Percentiles rank a stretch among this genome's conserved stretches.
These are phyloP conservation scores for Holtermanniella nyarrowii DNA, from an alignment of 768 basidiomycete species.

Conservation along the genomic window DNA sequence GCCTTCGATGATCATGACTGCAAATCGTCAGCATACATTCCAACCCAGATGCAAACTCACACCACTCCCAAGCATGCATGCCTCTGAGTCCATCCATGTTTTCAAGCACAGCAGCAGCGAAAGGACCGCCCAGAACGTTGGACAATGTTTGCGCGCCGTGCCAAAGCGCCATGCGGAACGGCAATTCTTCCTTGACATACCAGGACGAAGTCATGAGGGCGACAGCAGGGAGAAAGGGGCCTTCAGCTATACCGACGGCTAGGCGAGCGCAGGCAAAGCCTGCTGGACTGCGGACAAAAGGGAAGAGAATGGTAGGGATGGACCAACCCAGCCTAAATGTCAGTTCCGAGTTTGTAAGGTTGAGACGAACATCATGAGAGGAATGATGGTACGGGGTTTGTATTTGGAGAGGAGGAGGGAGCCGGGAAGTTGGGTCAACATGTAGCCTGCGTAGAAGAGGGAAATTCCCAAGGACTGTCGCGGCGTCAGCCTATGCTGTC, in stretches of 20 bases:
- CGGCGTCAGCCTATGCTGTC: too few relatives aligned
- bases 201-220: conserved; percentile 12
- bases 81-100: conserved; percentile 11
- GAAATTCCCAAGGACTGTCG: conserved; percentile 2
- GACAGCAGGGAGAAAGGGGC: conserved; percentile 9
- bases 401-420: conserved; percentile 7
- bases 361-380: conserved; percentile 7
- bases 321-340: too few relatives aligned
- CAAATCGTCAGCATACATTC: too few relatives aligned
- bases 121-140: conserved; percentile 12
- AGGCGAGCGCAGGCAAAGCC: conserved; percentile 8
- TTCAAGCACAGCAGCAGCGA: conserved; percentile 10
- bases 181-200: conserved; percentile 8
- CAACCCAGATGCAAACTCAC: conserved; percentile 2
- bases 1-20: conserved; percentile 11
- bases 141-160: conserved; percentile 11
- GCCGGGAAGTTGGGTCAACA: not conserved
- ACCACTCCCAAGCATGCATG: conserved; percentile 14
- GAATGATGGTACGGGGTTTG: conserved; percentile 9
- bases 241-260: conserved; percentile 11
- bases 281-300: conserved; percentile 4
- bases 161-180: conserved; percentile 14
- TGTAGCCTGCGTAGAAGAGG: conserved; percentile 5
- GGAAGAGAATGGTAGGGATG: conserved; percentile 11
- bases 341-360: too few relatives aligned